Conservation (phyloP, 2,329 filamentous ascomycete species). For the Clonostachys rosea region DNA sequence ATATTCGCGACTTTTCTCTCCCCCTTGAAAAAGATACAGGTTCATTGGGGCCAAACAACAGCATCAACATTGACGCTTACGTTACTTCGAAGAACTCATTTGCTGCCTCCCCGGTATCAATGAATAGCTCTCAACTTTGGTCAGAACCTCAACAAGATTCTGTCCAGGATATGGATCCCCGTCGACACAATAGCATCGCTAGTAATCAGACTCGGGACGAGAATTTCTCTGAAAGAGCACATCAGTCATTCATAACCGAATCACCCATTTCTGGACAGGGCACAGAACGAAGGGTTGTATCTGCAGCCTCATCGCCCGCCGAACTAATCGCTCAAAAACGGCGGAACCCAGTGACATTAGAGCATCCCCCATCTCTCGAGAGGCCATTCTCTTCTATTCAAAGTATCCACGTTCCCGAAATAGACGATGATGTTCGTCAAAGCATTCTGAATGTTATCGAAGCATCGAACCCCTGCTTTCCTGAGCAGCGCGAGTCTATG, state of each 20-base stretch:
- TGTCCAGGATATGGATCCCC: neutral
- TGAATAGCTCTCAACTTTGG: too few relatives aligned
- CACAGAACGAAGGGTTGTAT: neutral
- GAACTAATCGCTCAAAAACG: neutral
- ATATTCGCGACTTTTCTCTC: neutral
- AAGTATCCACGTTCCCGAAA: conserved; percentile 12
- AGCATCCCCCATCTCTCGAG: conserved; percentile 6
- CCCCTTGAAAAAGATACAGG: neutral
- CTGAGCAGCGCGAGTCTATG: conserved; percentile 39
- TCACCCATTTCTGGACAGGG: neutral
- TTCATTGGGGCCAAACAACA: conserved; percentile 16
- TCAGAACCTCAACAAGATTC: too few relatives aligned
- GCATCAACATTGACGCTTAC: conserved; percentile 8
- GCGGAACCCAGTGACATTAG: too few relatives aligned
- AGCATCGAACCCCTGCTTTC: conserved; percentile 38
- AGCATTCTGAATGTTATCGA: conserved; percentile 44
- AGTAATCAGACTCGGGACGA: neutral
- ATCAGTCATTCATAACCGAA: neutral
- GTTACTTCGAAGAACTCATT: conserved; percentile 13
- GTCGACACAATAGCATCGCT: neutral
- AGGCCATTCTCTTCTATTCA: conserved; percentile 16
- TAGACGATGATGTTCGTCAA: conserved; percentile 33
- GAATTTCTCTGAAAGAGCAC: neutral
- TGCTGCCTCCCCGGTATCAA: neutral
- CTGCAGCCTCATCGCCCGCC: neutral